These are phyloP conservation scores for Pythium phragmitis DNA, from an alignment of 352 stramenopile genomes.

Conservation along the genomic window DNA sequence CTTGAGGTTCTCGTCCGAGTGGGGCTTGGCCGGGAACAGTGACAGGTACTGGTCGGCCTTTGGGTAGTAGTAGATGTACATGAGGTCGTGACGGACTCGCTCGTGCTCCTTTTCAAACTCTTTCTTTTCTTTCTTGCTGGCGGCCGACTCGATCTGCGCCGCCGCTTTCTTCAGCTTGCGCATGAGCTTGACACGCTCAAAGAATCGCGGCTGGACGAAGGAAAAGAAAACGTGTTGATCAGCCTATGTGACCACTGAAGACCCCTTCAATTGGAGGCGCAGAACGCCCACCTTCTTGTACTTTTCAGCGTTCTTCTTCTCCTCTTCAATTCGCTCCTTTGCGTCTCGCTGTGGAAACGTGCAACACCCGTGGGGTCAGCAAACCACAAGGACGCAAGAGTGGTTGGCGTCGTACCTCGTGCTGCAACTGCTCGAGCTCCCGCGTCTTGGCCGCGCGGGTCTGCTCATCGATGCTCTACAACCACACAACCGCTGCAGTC, in stretches of 20 bases:
- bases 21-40: slow-evolving; percentile 56
- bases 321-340: slow-evolving; percentile 27
- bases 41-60: slow-evolving; percentile 71
- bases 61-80: slow-evolving; percentile 85
- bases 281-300: slow-evolving; percentile 64
- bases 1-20: slow-evolving; percentile 49
- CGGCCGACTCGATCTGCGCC: slow-evolving; percentile 35
- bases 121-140: slow-evolving; percentile 40
- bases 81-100: slow-evolving; percentile 57
- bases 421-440: slow-evolving; percentile 35
- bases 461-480: slow-evolving; percentile 25
- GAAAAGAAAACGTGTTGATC: not conserved
- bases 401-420: slow-evolving; percentile 20
- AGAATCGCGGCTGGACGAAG: slow-evolving; percentile 57
- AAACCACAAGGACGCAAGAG: not conserved
- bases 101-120: slow-evolving; percentile 43
- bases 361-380: not conserved
- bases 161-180: slow-evolving; percentile 71
- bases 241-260: too few species aligned
- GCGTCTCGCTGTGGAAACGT: slow-evolving; percentile 15
- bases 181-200: slow-evolving; percentile 84
- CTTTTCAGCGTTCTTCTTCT: slow-evolving; percentile 78
- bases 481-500: not conserved
- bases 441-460: slow-evolving; percentile 38
- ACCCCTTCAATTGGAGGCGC: too few species aligned